phyloP scores from a whole-genome alignment of 208 protist species.

The Crithidia expoeki region DNA sequence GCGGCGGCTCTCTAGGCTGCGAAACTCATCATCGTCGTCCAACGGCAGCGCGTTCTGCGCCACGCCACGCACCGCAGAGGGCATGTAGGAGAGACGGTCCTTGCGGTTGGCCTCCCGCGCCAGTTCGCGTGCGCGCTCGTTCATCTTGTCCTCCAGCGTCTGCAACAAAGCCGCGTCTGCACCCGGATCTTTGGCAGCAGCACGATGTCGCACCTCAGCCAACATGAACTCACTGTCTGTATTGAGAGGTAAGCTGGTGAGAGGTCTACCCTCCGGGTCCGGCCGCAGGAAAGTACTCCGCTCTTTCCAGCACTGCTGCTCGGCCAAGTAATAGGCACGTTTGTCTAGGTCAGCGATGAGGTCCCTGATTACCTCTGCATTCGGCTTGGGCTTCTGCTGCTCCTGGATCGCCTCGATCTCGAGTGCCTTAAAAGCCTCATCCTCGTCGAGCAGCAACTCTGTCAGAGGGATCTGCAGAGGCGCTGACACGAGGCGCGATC shows the following conservation, averaged over 20 bases:
- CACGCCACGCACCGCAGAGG: conserved; percentile 48
- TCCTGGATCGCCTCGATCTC: conserved; percentile 31
- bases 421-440: conserved; percentile 40
- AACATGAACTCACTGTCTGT: conserved; percentile 41
- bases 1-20: conserved; percentile 44
- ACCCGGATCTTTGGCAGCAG: conserved; percentile 29
- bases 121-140: conserved; percentile 50
- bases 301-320: conserved; percentile 47
- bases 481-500: conserved; percentile 43
- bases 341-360: conserved; percentile 45
- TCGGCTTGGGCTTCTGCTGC: conserved; percentile 40
- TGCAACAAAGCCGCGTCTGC: conserved; percentile 40
- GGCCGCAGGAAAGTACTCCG: conserved; percentile 41
- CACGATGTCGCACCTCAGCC: conserved; percentile 40
- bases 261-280: conserved; percentile 43
- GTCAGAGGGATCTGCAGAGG: conserved; percentile 38
- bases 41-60: conserved; percentile 50
- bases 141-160: conserved; percentile 42
- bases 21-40: conserved; percentile 65
- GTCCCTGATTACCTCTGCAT: conserved; percentile 26
- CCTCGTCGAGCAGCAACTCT: conserved; percentile 49
- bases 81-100: conserved; percentile 47
- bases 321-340: conserved; percentile 50
- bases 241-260: conserved; percentile 52
- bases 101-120: conserved; percentile 48